Base-by-base conservation (phyloP, 2,329 filamentous ascomycete genomes). In the Apiospora arundinis region DNA sequence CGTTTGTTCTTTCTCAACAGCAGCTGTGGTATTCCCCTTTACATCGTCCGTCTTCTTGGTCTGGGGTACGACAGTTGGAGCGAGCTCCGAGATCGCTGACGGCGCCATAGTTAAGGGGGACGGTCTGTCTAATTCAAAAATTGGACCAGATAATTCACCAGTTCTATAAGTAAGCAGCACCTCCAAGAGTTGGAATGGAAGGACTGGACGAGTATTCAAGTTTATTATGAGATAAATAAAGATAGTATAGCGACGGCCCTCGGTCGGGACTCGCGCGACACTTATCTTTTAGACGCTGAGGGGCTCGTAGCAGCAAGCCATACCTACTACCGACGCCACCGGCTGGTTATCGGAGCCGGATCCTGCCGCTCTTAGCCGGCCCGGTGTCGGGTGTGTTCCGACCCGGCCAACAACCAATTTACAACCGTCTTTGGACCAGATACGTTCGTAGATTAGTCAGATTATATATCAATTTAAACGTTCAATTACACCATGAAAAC, bases 1-100 rank as follows among this genome's bases (percentile, higher is more conserved):
- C 16, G 80, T 82, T 69, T 75, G 75, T 67, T 80, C 77, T 71
- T 63, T 63, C 21, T n/a, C 28, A n/a, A 32, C 32, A 5, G 32
- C 12, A 23, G 32, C 4, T 14, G 18, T 37, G 16, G 16, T 44
- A 46, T 68, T n/a, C 2, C 12, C 66, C 14, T 48, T 32, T n/a
- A 21, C 44, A 14, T 68, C 44, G 32, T n/a, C 44, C 9, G 44
- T 40, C 56, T 40, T 63, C 32, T 63, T 63, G 32, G 9, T 40
- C 28, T 40, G 56, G 2, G 28, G 40, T 28, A 67, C 65, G 3
- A 67, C 65, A 1, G 65, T 46, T 21, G 65, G 44, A 46, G 40
- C 23, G 28, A 40, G 28, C 46, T 49, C 46, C 67, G 48, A 56
- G 37, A 56, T 69, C 46, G 67, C 46, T 25, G 67, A 56, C 4